Base-by-base conservation (phyloP, 768 basidiomycete species). In the Floccularia luteovirens region DNA sequence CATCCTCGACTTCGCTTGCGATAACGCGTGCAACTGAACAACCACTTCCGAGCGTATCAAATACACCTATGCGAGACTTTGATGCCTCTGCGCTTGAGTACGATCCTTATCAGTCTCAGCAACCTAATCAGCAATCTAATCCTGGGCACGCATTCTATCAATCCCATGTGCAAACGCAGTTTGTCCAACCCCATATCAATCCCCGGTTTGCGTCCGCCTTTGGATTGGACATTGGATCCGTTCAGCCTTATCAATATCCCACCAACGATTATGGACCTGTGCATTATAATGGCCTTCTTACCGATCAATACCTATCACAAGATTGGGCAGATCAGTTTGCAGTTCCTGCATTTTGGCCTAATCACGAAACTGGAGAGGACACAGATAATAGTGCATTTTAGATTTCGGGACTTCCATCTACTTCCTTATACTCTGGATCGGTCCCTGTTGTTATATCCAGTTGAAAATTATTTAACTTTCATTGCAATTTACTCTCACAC, bases 101-200 rank as follows among this genome's bases (percentile, higher is more conserved):
- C n/a, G n/a, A n/a, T n/a, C n/a, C n/a, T n/a, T n/a, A n/a, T n/a
- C n/a, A n/a, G n/a, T n/a, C n/a, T n/a, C n/a, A 23, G 41, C 36
- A 24, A 14, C 43, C 44, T 30, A 36, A 38, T 31, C 46, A 49
- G 13, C 47, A 49, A 32, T 53, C 52, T 41, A 48, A 44, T 16
- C 51, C 42, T 22, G 46, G 49, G 14, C 38, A 47, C 28, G 31
- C 39, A 10, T 53, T 47, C 30, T 45, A 57, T 27, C 43, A 50
- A 44, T 45, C 42, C 3, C 57, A 53, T 27, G 17, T 4, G 32
- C 44, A 39, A 41, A 47, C 48, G 41, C 43, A 50, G 53, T 66
- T 52, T 31, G 66, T 87, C n/a, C 83, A 87, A 47, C 87, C 87
- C 4, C 87, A 90, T 51, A 89, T 90, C 43, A 89, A 90, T 49